Evolutionary conservation across 1,284 basidiomycete genomes (phyloP), one percentile per base, ranked within the genome.

Genomic region (Neolentinus lepideus): DNA sequence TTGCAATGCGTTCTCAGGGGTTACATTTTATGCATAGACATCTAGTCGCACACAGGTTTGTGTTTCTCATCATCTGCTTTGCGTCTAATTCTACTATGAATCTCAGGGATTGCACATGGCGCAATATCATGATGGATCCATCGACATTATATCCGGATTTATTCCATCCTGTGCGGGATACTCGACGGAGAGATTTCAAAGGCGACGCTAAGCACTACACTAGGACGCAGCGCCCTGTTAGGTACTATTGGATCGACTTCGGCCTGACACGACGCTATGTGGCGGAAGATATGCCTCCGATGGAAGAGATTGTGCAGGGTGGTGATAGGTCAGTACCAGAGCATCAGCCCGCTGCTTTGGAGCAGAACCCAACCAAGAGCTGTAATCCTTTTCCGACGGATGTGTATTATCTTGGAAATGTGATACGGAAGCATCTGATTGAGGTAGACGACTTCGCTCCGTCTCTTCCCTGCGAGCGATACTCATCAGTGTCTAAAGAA

Each of bases 1-100:
- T 22, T 14, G 21, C 6, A 9, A 8, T 8, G 2, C 16, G 24
- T 6, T 6, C 10, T 4, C 45, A 67, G 63, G 63, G 66, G 1
- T 16, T 66, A 2, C 53, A 57, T 47, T 66, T 65, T 51, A 55
- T 67, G 57, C 66, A 67, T 33, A 54, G 60, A 21, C 53, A 65
- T 12, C 14, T 57, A 3, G 55, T 67, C 21, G 66, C 64, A 1
- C 65, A 67, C 52, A 51, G 63, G 66, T 67, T 48, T 8, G 51
- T 31, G 3, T 19, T 16, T 14, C 6, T 12, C 3, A 16, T 12
- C 6, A 31, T 36, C 4, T 19, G 19, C 10, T 52, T 4, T 3
- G 21, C 12, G 33, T 16, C 11, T 31, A 19, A 10, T 21, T 24
- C 51, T 4, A 31, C 6, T 2, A 3, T 6, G 12, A n/a, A 14